Conservation (phyloP, 139 green algal genomes). For the Ulvella scutata region DNA sequence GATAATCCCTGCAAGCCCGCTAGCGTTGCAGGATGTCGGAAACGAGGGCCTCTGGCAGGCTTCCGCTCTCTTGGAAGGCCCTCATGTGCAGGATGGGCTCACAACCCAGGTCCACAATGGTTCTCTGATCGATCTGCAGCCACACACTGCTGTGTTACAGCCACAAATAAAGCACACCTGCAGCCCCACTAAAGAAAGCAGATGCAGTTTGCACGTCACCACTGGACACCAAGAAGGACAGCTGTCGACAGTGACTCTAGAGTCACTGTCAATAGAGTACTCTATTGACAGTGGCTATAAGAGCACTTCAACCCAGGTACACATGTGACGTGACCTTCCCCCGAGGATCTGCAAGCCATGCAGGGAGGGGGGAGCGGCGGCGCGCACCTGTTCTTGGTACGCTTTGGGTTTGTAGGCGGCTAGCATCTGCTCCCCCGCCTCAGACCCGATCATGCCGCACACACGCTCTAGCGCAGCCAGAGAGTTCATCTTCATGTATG, state of each 20-base stretch:
- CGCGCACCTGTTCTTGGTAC: constrained; percentile 39
- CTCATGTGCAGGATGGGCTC: constrained; percentile 95
- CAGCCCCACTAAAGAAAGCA: background rate
- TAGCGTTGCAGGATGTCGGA: too few species aligned
- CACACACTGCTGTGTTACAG: background rate
- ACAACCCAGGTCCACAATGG: constrained; percentile 60
- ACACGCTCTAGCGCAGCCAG: constrained; percentile 39
- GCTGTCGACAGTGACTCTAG: background rate
- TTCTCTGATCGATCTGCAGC: constrained; percentile 30
- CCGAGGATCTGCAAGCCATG: background rate
- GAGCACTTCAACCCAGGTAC: background rate
- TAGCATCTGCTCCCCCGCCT: constrained; percentile 45
- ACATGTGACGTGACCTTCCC: background rate
- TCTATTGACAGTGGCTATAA: background rate
- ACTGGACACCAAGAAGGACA: background rate
- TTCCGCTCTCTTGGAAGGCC: constrained; percentile 60
- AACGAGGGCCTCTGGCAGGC: constrained; percentile 43
- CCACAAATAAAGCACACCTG: background rate
- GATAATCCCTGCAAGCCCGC: too few species aligned
- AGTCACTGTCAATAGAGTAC: background rate
- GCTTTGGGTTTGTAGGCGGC: constrained; percentile 38
- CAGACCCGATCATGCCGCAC: constrained; percentile 19
- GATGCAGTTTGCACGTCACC: background rate
- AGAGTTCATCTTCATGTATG: constrained; percentile 97
- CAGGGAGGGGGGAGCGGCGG: background rate